These are phyloP conservation scores for Mucor plumbeus DNA, from an alignment of 371 early-diverging fungal genomes.

Conservation along the genomic window DNA sequence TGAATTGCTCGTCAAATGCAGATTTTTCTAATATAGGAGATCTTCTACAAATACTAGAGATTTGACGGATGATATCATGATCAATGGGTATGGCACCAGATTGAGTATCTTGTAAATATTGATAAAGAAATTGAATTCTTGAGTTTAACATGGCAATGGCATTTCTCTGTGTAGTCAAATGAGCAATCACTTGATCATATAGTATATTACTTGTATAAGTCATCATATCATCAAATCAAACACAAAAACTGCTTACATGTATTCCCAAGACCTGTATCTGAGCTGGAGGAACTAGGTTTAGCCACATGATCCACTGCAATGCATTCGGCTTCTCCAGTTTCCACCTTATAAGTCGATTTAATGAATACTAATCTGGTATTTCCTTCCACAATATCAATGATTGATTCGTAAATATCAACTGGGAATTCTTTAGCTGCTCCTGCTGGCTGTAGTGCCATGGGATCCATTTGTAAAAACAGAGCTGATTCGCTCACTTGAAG, in stretches of 20 bases:
- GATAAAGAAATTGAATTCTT: slow-evolving; percentile 68
- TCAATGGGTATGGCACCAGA: slow-evolving; percentile 69
- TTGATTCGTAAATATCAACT: slow-evolving; percentile 79
- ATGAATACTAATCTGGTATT: slow-evolving; percentile 67
- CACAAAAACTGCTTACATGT: slow-evolving; percentile 45
- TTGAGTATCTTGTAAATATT: slow-evolving; percentile 76
- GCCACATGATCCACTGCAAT: slow-evolving; percentile 90
- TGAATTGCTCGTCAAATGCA: slow-evolving; percentile 75
- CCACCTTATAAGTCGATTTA: slow-evolving; percentile 73
- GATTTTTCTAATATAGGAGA: slow-evolving; percentile 71
- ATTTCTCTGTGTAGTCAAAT: slow-evolving; percentile 77
- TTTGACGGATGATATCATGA: slow-evolving; percentile 80
- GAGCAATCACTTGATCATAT: slow-evolving; percentile 63
- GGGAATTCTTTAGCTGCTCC: slow-evolving; percentile 68
- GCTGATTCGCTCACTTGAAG: slow-evolving; percentile 77
- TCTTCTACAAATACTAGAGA: slow-evolving; percentile 73
- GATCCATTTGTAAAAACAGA: slow-evolving; percentile 79
- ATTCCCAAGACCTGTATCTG: slow-evolving; percentile 61
- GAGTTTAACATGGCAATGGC: slow-evolving; percentile 85
- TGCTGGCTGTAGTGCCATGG: slow-evolving; percentile 44
- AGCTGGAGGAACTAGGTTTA: slow-evolving; percentile 55
- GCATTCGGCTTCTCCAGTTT: slow-evolving; percentile 85
- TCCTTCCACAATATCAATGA: slow-evolving; percentile 69
- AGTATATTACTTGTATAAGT: neutral
- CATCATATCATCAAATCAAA: neutral